A percentile compares a stretch with the other conserved stretches of the same genome.
Conservation (phyloP, 1,284 basidiomycete genomes). For the Phellinidium pouzarii region DNA sequence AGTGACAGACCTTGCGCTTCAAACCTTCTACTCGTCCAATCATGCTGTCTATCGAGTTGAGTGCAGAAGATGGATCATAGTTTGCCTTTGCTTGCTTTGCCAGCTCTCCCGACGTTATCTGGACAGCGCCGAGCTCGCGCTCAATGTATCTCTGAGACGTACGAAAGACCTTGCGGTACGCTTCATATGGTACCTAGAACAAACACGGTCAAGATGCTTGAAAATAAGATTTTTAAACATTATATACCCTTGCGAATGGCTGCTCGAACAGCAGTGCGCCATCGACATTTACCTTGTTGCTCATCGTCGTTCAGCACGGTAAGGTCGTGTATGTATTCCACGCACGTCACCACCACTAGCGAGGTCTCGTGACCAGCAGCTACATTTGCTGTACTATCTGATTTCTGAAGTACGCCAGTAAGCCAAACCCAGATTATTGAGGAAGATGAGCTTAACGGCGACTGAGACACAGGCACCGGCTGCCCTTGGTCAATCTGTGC, state of each 20-base stretch:
- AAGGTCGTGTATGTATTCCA: too few species aligned
- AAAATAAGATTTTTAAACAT: slow-evolving; percentile 17
- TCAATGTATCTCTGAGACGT: slow-evolving; percentile 75
- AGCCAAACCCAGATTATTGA: too few species aligned
- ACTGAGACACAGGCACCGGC: not conserved
- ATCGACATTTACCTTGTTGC: slow-evolving; percentile 57
- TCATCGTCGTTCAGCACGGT: slow-evolving; percentile 21
- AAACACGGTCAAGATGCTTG: slow-evolving; percentile 17
- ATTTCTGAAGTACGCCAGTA: not conserved
- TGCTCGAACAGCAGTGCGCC: slow-evolving; percentile 85
- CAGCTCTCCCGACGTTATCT: slow-evolving; percentile 49
- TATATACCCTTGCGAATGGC: slow-evolving; percentile 68
- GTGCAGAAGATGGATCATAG: slow-evolving; percentile 43
- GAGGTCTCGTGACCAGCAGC: not conserved
- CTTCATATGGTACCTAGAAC: slow-evolving; percentile 75
- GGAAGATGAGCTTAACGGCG: not conserved
- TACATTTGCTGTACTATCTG: not conserved
- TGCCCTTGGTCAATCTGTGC: slow-evolving; percentile 48
- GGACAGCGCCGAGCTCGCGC: slow-evolving; percentile 62
- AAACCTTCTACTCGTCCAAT: slow-evolving; percentile 67
- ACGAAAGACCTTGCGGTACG: slow-evolving; percentile 78
- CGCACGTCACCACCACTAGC: not conserved
- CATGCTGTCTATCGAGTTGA: slow-evolving; percentile 66
- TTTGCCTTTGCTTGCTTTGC: slow-evolving; percentile 36
- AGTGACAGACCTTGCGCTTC: slow-evolving; percentile 66